phyloP scores from a whole-genome alignment of 140 eudicot species.

The Erigeron philadelphicus region DNA sequence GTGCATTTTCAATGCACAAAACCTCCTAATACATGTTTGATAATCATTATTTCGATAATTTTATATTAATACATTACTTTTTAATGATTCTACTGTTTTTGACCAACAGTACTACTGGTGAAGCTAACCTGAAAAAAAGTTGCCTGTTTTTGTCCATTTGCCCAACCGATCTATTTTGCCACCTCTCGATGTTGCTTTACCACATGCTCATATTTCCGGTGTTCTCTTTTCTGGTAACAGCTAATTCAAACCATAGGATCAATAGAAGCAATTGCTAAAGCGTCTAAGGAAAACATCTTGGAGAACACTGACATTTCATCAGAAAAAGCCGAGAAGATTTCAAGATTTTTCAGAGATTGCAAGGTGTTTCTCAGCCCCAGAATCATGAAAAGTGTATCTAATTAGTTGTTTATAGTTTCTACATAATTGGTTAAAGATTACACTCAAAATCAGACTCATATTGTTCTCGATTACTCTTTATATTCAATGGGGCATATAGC shows the following conservation, averaged over 20 bases:
- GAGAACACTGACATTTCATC: slow-evolving; percentile 82
- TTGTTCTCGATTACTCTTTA: background rate
- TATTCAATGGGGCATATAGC: background rate
- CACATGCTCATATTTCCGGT: background rate
- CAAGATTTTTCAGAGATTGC: slow-evolving; percentile 72
- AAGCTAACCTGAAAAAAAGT: background rate
- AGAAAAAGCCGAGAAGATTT: slow-evolving; percentile 68
- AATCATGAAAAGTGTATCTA: slow-evolving; percentile 16
- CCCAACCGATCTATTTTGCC: background rate
- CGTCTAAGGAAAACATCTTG: slow-evolving; percentile 69
- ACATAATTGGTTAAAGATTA: background rate
- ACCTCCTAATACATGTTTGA: background rate
- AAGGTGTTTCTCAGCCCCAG: slow-evolving; percentile 70
- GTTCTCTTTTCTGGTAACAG: slow-evolving; percentile 36
- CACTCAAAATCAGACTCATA: background rate
- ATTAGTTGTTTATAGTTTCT: background rate
- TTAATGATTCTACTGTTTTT: background rate
- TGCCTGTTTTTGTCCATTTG: background rate
- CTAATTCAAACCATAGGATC: slow-evolving; percentile 84
- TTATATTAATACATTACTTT: too few relatives aligned
- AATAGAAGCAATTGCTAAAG: slow-evolving; percentile 87
- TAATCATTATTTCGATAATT: background rate
- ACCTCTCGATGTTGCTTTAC: slow-evolving; percentile 4
- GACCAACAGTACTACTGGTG: background rate
- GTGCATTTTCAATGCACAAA: background rate